These are phyloP conservation scores for Tolypocladium ophioglossoides DNA, from an alignment of 2,329 filamentous ascomycete genomes.

Conservation along the genomic window DNA sequence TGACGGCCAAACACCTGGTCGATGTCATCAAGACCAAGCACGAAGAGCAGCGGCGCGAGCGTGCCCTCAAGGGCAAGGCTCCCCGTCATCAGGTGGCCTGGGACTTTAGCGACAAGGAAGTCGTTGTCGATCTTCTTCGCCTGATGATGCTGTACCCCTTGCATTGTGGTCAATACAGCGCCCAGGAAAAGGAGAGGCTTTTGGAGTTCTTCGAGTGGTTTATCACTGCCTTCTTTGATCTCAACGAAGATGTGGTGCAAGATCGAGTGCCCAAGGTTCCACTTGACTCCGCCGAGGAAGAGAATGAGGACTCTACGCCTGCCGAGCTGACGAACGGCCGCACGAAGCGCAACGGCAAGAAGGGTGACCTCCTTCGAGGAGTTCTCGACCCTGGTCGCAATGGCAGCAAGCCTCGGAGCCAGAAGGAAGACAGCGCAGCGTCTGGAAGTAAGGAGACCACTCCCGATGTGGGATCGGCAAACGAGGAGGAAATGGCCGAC, in stretches of 20 bases:
- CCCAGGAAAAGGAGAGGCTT: constrained; percentile 62
- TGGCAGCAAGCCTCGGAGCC: constrained; percentile 56
- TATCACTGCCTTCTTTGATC: constrained; percentile 65
- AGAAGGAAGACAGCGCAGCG: constrained; percentile 71
- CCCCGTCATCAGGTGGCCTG: constrained; percentile 66
- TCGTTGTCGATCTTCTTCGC: constrained; percentile 52
- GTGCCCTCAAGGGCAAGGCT: constrained; percentile 49
- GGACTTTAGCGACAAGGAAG: constrained; percentile 59
- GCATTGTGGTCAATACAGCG: constrained; percentile 60
- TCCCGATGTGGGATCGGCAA: constrained; percentile 68
- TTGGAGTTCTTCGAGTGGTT: constrained; percentile 69
- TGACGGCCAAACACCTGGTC: constrained; percentile 81
- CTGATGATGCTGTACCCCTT: constrained; percentile 56
- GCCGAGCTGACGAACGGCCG: constrained; percentile 61
- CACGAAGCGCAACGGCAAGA: constrained; percentile 62
- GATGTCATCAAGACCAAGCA: constrained; percentile 87
- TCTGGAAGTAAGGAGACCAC: constrained; percentile 81
- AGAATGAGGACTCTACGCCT: constrained; percentile 61
- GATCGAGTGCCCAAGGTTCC: constrained; percentile 59
- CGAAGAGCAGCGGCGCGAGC: constrained; percentile 74
- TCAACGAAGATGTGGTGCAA: constrained; percentile 58
- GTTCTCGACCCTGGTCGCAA: constrained; percentile 72
- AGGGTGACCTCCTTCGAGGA: constrained; percentile 70
- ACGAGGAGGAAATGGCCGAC: constrained; percentile 65
- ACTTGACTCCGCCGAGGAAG: constrained; percentile 63